Evolutionary conservation across 2,329 filamentous ascomycete genomes (phyloP).

Genomic region (Pseudopyricularia cyperi): DNA sequence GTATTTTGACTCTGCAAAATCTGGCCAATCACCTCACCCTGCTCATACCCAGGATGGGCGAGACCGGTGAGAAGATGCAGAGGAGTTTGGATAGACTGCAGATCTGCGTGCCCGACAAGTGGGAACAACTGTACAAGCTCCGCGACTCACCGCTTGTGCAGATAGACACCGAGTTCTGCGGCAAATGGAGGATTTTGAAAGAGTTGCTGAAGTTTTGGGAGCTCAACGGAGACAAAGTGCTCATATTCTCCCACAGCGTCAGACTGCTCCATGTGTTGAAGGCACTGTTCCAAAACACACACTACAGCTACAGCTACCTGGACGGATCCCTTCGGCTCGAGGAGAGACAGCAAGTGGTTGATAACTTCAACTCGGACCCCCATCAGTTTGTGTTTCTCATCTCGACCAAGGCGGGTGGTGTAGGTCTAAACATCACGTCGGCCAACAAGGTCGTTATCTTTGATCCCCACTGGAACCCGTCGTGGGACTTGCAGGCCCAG

Average conservation of each 20-base stretch:
- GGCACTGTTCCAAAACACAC: constrained; percentile 74
- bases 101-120: constrained; percentile 60
- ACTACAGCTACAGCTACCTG: constrained; percentile 83
- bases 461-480: constrained; percentile 95
- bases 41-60: constrained; percentile 55
- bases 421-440: constrained; percentile 91
- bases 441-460: constrained; percentile 97
- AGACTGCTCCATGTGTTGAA: constrained; percentile 72
- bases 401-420: constrained; percentile 82
- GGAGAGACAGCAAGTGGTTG: constrained; percentile 69
- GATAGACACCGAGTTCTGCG: constrained; percentile 82
- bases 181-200: constrained; percentile 88
- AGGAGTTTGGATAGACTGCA: constrained; percentile 64
- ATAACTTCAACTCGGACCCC: constrained; percentile 83
- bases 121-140: constrained; percentile 59
- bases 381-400: constrained; percentile 91
- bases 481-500: constrained; percentile 89
- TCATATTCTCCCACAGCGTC: constrained; percentile 91
- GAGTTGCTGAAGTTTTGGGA: constrained; percentile 86
- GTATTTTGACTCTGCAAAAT: constrained; percentile 72
- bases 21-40: constrained; percentile 87
- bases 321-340: constrained; percentile 76
- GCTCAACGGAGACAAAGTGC: constrained; percentile 77
- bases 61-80: constrained; percentile 59
- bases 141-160: constrained; percentile 70